Evolutionary conservation across 805 yeast genomes (phyloP).

Genomic region (Kuraishia borneana): DNA sequence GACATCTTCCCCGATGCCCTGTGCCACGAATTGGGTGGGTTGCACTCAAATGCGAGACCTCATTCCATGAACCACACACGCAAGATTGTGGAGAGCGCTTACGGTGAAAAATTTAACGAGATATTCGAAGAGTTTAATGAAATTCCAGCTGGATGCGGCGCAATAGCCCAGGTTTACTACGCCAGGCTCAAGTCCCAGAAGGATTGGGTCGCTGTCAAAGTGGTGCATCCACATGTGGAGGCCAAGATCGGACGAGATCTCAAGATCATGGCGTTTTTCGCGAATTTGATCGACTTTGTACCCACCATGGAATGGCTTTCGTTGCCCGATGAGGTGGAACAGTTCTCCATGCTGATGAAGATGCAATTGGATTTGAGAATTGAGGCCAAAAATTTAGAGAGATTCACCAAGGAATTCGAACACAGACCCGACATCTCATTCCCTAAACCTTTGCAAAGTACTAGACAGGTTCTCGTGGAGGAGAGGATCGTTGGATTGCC

Average conservation of each 20-base stretch:
- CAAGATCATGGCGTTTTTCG: constrained; percentile 74
- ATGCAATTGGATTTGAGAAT: constrained; percentile 82
- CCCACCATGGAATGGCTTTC: constrained; percentile 99
- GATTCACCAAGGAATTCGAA: constrained; percentile 61
- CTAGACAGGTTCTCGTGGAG: constrained; percentile 71
- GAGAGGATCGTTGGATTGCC: constrained; percentile 79
- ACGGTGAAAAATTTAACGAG: constrained; percentile 44
- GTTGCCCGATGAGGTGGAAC: constrained; percentile 86
- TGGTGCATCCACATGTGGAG: constrained; percentile 82
- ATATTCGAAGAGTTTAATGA: constrained; percentile 71
- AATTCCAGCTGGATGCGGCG: constrained; percentile 90
- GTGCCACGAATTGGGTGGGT: constrained; percentile 62
- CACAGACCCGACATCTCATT: constrained; percentile 53
- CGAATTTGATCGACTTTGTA: constrained; percentile 50
- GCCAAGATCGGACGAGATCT: constrained; percentile 68
- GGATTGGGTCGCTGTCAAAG: constrained; percentile 75
- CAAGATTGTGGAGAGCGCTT: constrained; percentile 47
- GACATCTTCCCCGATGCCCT: constrained; percentile 78
- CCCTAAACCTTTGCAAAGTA: constrained; percentile 65
- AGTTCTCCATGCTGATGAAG: constrained; percentile 77
- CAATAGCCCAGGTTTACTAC: constrained; percentile 90
- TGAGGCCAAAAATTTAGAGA: constrained; percentile 71
- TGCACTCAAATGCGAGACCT: constrained; percentile 76
- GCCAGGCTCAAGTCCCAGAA: constrained; percentile 46
- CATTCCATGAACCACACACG: constrained; percentile 60